A percentile compares a stretch with the other conserved stretches of the same genome.
These are phyloP conservation scores for Penicillium cataractarum DNA, from an alignment of 495 filamentous ascomycete species.

Conservation along the genomic window DNA sequence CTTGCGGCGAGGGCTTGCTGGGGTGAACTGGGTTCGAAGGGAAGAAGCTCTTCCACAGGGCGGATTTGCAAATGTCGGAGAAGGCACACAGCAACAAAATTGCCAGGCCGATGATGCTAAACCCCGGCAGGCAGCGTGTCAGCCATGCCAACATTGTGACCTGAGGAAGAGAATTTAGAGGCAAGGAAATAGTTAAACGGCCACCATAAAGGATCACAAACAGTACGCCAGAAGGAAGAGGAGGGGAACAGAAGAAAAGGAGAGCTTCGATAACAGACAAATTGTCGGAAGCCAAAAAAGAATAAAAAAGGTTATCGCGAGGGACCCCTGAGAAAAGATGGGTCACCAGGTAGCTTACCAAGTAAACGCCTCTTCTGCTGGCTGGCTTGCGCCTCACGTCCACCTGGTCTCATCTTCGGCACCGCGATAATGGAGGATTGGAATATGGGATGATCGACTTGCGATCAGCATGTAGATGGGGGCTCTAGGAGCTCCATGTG, in stretches of 20 bases:
- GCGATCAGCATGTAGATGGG: background rate
- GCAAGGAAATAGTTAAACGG: background rate
- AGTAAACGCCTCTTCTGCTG: background rate
- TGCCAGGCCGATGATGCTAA: slow-evolving; percentile 40
- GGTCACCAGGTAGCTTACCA: background rate
- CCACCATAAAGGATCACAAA: background rate
- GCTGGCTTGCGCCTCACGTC: background rate
- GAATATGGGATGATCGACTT: background rate
- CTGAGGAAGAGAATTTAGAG: background rate
- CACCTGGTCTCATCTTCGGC: too few species aligned
- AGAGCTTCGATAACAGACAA: background rate
- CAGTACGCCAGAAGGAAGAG: background rate
- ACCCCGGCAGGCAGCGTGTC: slow-evolving; percentile 42
- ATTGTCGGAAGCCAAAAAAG: background rate
- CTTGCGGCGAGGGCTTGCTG: slow-evolving; percentile 11
- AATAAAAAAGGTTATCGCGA: slow-evolving; percentile 6
- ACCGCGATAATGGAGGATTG: background rate
- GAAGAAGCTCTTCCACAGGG: slow-evolving; percentile 24
- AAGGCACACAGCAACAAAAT: slow-evolving; percentile 30
- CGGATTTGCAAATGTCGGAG: slow-evolving; percentile 22
- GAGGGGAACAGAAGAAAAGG: background rate
- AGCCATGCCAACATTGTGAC: slow-evolving; percentile 33
- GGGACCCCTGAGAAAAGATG: background rate
- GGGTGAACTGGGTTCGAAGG: slow-evolving; percentile 12
- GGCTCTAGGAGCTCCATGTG: background rate